Conservation (phyloP, 2,329 filamentous ascomycete genomes). For the Diplodia intermedia region DNA sequence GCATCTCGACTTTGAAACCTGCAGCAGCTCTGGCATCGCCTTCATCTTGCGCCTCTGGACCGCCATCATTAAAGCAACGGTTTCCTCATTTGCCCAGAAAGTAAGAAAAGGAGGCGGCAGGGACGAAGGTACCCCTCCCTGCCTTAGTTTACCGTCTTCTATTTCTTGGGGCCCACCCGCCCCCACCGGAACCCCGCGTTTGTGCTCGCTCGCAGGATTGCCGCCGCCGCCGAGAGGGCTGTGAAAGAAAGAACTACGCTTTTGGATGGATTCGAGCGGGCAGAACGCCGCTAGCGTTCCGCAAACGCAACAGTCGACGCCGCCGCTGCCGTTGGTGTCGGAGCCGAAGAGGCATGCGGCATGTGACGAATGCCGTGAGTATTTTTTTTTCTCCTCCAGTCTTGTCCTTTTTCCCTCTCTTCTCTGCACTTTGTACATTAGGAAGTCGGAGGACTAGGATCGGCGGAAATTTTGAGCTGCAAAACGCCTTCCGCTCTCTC, state of each 20-base stretch:
- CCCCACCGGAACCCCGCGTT: background rate
- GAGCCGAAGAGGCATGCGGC: slow-evolving; percentile 45
- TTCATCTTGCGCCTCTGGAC: background rate
- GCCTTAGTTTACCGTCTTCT: background rate
- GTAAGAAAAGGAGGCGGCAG: too few relatives aligned
- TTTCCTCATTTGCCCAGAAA: background rate
- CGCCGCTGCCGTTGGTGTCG: slow-evolving; percentile 3
- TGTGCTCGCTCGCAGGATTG: background rate
- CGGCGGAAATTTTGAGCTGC: too few relatives aligned
- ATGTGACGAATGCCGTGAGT: slow-evolving; percentile 53
- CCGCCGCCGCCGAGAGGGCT: background rate
- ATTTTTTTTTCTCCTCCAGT: background rate
- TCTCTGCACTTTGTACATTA: too few relatives aligned
- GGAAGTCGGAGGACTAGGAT: too few relatives aligned
- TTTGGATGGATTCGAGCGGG: background rate
- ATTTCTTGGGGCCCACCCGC: background rate
- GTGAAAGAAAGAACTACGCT: background rate
- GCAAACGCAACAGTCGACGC: background rate
- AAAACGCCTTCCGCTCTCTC: too few relatives aligned
- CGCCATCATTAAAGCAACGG: background rate
- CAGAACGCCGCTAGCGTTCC: background rate
- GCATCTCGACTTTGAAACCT: background rate
- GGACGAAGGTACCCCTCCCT: too few relatives aligned
- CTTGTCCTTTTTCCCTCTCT: background rate
- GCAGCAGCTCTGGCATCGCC: background rate